These are phyloP conservation scores for Tricladium varicosporioides DNA, from an alignment of 2,329 filamentous ascomycete species.

Conservation along the genomic window DNA sequence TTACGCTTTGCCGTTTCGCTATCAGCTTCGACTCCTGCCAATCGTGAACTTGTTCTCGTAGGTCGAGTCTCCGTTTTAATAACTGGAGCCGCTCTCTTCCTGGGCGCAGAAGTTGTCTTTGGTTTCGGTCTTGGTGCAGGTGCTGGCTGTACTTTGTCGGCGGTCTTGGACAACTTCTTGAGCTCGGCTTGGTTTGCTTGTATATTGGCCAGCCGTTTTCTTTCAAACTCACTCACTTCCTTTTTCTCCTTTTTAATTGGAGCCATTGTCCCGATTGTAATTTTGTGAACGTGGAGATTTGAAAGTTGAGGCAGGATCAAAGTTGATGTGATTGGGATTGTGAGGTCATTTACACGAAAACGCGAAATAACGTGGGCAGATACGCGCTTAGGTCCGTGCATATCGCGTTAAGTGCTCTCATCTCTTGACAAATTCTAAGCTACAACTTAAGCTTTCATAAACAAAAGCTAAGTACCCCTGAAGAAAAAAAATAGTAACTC, in stretches of 20 bases:
- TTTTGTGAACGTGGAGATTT: constrained; percentile 15
- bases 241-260: constrained; percentile 41
- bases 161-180: constrained; percentile 70
- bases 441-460: no score
- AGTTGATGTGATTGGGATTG: constrained; percentile 14
- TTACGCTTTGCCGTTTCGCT: constrained; percentile 65
- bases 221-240: constrained; percentile 81
- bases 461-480: no score
- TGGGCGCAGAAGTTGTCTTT: constrained; percentile 41
- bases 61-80: constrained; percentile 48
- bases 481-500: no score
- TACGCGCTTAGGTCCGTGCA: background rate
- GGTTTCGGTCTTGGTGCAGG: constrained; percentile 53
- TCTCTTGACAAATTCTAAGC: no score
- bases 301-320: background rate
- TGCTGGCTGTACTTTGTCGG: constrained; percentile 65
- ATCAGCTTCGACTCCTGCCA: constrained; percentile 54
- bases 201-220: constrained; percentile 80
- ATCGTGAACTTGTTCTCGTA: constrained; percentile 56
- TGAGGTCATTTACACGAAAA: constrained; percentile 7
- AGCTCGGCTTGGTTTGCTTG: constrained; percentile 81
- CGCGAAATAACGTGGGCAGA: constrained; percentile 5
- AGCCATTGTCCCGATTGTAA: constrained; percentile 41
- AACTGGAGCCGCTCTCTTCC: constrained; percentile 42
- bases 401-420: background rate